Base-by-base conservation (phyloP, 257 asterid genomes). In the Perilla frutescens region DNA sequence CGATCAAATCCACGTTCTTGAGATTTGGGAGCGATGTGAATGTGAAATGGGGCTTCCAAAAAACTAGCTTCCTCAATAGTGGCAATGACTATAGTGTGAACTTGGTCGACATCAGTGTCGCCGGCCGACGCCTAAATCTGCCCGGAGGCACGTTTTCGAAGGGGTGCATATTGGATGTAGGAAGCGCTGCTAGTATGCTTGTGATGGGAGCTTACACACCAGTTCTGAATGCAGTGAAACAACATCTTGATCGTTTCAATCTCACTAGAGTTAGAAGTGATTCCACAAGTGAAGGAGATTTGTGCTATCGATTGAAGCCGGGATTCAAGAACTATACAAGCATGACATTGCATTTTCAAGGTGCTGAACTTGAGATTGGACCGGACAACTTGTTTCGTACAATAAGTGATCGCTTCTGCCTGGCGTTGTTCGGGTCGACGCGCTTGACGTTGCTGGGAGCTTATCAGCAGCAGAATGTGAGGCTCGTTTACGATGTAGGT, bases 391-490 rank as follows among this genome's bases (percentile, higher is more conserved):
- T 67, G 79, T 75, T 75, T 37, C 63, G 31, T 37, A 37, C 44
- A 6, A 7, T 7, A 5, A 14, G 7, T 8, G 56, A 75, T 26
- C 39, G 43, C 0, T 64, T 74, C 53, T 74, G 62, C 13, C 51
- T 56, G 41, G 61, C 68, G 4, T 8, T 74, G 43, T 43, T 66
- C 29, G 44, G 60, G 67, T 10, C 8, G 7, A 9, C 9, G 14
- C 3, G 7, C 3, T 13, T 34, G 31, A 64, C 67, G 3, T 2
- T 72, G 49, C 47, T 74, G n/a, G 73, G 68, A n/a, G 79, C 60
- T 34, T 74, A 55, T 55, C 74, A 75, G 40, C 72, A 65, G 14
- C 69, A 75, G 45, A 45, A 74, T 34, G 40, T 55, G 49, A 65
- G 68, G 67, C 31, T 73, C 3, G 10, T 63, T 2, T 64, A 37